These are phyloP conservation scores for Huntiella omanensis DNA, from an alignment of 2,329 filamentous ascomycete genomes.

Conservation along the genomic window DNA sequence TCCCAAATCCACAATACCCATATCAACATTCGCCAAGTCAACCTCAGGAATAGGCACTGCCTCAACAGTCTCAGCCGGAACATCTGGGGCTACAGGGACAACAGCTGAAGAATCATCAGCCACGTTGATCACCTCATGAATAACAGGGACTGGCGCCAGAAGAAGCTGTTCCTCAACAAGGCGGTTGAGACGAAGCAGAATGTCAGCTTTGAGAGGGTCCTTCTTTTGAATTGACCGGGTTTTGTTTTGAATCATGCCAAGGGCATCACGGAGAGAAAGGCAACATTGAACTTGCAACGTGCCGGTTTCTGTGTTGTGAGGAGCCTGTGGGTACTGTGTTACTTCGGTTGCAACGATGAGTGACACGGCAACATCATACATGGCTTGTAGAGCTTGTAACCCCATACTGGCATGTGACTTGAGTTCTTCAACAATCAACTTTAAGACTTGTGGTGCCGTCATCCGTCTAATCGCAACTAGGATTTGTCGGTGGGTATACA, in stretches of 20 bases:
- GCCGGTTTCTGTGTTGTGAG: conserved; percentile 17
- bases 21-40: conserved; percentile 1
- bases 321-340: conserved; percentile 22
- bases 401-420: conserved; percentile 24
- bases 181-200: conserved; percentile 41
- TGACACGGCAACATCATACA: conserved; percentile 50
- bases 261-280: conserved; percentile 39
- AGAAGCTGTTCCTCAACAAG: conserved; percentile 47
- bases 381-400: conserved; percentile 34
- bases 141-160: conserved; percentile 21
- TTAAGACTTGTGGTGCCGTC: conserved; percentile 28
- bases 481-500: conserved; percentile 56
- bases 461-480: conserved; percentile 26
- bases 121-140: conserved; percentile 19
- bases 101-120: conserved; percentile 13
- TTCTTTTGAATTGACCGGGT: conserved; percentile 35
- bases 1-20: conserved; percentile 8
- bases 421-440: conserved; percentile 48
- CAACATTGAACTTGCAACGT: conserved; percentile 23
- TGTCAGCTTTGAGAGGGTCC: conserved; percentile 40
- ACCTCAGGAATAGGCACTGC: conserved; percentile 15
- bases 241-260: conserved; percentile 38
- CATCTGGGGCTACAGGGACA: conserved; percentile 15
- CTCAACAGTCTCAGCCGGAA: conserved; percentile 20
- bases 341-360: conserved; percentile 50